Evolutionary conservation across 1,284 basidiomycete species (phyloP), one percentile per base, ranked within the genome.

Genomic region (Caloboletus firmus): DNA sequence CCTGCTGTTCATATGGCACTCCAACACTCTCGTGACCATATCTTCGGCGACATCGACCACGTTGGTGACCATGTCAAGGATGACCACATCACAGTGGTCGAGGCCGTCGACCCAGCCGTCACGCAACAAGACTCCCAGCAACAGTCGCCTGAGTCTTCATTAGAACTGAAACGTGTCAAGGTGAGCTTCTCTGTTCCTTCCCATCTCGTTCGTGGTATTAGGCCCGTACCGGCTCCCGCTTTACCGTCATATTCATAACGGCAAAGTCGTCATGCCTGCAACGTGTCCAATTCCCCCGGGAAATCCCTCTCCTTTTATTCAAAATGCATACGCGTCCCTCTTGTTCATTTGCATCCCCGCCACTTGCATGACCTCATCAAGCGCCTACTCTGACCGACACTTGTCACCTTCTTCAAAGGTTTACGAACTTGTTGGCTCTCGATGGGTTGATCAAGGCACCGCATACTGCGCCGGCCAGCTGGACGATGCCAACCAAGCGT

Each of bases 361-460:
- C 54, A 35, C 58, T 64, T 63, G 54, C 60, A 72, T 73, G 69
- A 62, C 64, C 55, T 70, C 67, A 71, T 70, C 64, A 52, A 64
- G 59, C 55, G 55, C 59, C 44, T 57, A 30, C 53, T 66, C 70
- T 73, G 56, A 70, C 71, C 63, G 56, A 59, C 59, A 12, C 51
- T 62, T 58, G 44, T 62, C 54, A 39, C 46, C 57, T 48, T 63
- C 59, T 55, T 72, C 65, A 62, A 70, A 95, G 88, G 94, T 98
- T 28, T 98, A 98, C 73, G 89, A 95, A 73, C 85, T 98, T 56
- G 82, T 93, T 52, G 91, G 89, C 54, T 81, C 89, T 55, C 84
- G 85, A 50, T 98, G 95, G 95, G 82, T 88, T 54, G 95, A 98
- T 77, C 85, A 93, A 66, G 95, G 95, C 43, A 97, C 95, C 20